Evolutionary conservation across 2,329 filamentous ascomycete species (phyloP).

Genomic region (Onygena corvina): DNA sequence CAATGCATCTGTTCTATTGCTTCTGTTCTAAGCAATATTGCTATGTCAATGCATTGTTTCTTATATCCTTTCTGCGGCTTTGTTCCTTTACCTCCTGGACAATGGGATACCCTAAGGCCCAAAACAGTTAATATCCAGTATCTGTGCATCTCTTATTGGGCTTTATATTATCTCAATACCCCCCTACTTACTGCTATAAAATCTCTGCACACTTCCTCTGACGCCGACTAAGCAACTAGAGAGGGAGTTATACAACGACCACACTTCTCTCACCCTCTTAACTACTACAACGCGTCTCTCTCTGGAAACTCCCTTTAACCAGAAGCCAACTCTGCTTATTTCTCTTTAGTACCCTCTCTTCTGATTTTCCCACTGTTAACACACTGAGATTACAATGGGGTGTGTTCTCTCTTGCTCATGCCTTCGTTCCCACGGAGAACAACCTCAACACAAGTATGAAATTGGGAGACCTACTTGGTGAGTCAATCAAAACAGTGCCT

Average conservation of each 20-base stretch:
- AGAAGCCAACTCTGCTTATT: neutral
- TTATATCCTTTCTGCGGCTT: slow-evolving; percentile 8
- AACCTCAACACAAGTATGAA: neutral
- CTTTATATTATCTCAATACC: too few relatives aligned
- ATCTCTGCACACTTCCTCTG: too few relatives aligned
- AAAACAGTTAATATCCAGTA: neutral
- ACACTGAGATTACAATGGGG: neutral
- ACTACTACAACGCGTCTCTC: neutral
- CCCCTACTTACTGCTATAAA: neutral
- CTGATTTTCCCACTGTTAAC: neutral
- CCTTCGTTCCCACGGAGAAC: neutral
- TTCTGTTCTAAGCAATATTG: slow-evolving; percentile 6
- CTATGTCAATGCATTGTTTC: slow-evolving; percentile 13
- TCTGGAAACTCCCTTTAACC: neutral
- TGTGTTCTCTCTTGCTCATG: slow-evolving; percentile 7
- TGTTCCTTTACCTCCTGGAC: neutral
- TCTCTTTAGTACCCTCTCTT: neutral
- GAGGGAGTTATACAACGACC: neutral
- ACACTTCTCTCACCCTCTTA: neutral
- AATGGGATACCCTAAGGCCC: neutral
- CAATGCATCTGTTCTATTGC: slow-evolving; percentile 8
- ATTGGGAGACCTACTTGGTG: slow-evolving; percentile 5
- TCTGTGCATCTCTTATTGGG: neutral
- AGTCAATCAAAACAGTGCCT: neutral
- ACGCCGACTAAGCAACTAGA: slow-evolving; percentile 3